A percentile compares a stretch with the other conserved stretches of the same genome.
Conservation (phyloP, 192 early-diverging fungal species). For the Mortierella claussenii region DNA sequence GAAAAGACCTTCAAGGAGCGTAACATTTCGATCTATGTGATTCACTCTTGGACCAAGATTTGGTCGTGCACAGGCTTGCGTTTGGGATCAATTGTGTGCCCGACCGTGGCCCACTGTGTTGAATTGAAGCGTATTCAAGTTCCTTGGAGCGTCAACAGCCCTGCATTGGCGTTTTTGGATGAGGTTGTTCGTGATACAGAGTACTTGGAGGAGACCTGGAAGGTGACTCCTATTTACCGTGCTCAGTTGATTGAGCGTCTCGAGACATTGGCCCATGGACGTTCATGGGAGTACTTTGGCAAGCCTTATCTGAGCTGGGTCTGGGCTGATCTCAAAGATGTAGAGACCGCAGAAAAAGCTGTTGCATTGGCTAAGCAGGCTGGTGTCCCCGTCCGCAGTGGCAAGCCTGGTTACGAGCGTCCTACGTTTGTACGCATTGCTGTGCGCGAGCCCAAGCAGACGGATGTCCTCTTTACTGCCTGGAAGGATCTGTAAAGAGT, state of each 20-base stretch:
- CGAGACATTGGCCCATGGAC: constrained; percentile 18
- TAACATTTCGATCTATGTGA: constrained; percentile 83
- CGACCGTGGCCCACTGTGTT: constrained; percentile 77
- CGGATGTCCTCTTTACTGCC: constrained; percentile 75
- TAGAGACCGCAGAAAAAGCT: constrained; percentile 68
- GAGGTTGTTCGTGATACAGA: constrained; percentile 75
- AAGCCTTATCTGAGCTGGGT: constrained; percentile 87
- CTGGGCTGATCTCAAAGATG: constrained; percentile 81
- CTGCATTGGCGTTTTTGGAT: constrained; percentile 85
- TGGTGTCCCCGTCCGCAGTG: constrained; percentile 88
- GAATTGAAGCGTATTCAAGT: constrained; percentile 85
- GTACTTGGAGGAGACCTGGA: constrained; percentile 84
- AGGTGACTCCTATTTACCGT: constrained; percentile 76
- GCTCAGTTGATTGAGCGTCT: constrained; percentile 61
- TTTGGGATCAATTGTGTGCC: constrained; percentile 88
- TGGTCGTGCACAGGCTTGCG: constrained; percentile 94
- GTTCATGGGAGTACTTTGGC: constrained; percentile 76
- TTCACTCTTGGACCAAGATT: constrained; percentile 95
- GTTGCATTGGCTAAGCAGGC: constrained; percentile 73
- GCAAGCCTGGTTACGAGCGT: constrained; percentile 78
- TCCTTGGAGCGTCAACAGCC: constrained; percentile 93
- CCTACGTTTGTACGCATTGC: constrained; percentile 82
- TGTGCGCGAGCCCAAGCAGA: constrained; percentile 76
- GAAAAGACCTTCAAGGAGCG: constrained; percentile 66
- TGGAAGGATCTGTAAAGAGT: constrained; percentile 62